Base-by-base conservation (phyloP, 768 basidiomycete genomes). In the Boletus vinaceobasis region DNA sequence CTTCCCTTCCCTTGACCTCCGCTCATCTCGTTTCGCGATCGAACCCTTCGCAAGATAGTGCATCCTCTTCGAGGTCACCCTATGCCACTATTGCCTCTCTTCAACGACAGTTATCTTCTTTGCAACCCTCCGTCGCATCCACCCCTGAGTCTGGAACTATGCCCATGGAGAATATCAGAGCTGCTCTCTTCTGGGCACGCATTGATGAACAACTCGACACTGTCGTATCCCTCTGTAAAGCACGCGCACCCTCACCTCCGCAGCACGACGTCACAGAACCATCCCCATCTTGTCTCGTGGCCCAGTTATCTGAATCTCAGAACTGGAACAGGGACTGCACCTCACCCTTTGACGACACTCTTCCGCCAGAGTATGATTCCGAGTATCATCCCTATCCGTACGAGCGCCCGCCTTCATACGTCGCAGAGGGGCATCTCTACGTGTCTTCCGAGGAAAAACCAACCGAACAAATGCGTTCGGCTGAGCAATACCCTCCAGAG, bases 151-250 rank as follows among this genome's bases (percentile, higher is more conserved):
- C 58, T n/a, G 45, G 47, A 32, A 45, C 50, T 21, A 55, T 79
- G 21, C 83, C 83, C 4, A 74, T 75, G 13, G 73, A 77, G 35
- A 76, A 66, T 10, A 81, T 87, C 2, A 84, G 88, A 63, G 72
- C 77, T 1, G 78, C 86, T 1, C 74, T 91, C 13, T 72, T 94
- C 0, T 94, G 91, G 90, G 74, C 81, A 3, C 76, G 79, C 33
- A 84, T 93, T 31, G 89, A 91, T 60, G 77, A 82, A 48, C 81
- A 91, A 46, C 78, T 93, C 3, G 91, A 91, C 60, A 74, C 71
- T 15, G 81, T 93, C 15, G 76, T 85, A 0, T 69, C 78, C 3
- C 76, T 92, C 65, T 90, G 88, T 67, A 83, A 77, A 58, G 80
- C 83, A 53, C 83, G 84, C 19, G 75, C 79, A 4, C 44, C 65